Evolutionary conservation across 2,329 filamentous ascomycete species (phyloP), one percentile per base, ranked within the genome.

Genomic region (Pestalotiopsis fici): DNA sequence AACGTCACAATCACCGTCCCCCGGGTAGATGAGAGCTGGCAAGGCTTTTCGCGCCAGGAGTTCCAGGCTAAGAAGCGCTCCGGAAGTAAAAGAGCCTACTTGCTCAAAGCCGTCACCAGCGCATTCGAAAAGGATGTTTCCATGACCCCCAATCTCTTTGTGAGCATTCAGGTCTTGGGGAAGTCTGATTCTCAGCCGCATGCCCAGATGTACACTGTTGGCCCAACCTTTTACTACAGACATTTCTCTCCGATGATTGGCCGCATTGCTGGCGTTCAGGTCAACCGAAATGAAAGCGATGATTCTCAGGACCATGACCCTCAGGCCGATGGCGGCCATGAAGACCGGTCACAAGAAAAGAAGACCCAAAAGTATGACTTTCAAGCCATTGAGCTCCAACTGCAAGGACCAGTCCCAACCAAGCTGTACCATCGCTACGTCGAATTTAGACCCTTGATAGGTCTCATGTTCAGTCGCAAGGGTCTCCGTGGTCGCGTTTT

Each of bases 201-300:
- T 84, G 93, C 76, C 73, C 91, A 83, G 74, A 86, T 93, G 77
- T 97, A 94, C 78, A 98, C 95, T 0, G 73, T 96, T 37, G 94
- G 92, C 0, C 93, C 94, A 12, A 79, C 90, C 82, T 75, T 73
- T 59, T 97, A 90, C 88, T 91, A 92, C 70, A 93, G 93, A 73
- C 95, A 98, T 78, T 95, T 91, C 75, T 97, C 93, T 70, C 94
- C 95, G 3, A 87, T 98, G 83, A 93, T 98, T 69, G 95, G 95
- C 3, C 88, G 94, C 57, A 80, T 98, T 65, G 87, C 91, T 2
- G 93, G 93, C 3, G 90, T 89, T 13, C 93, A 91, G 76, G 88
- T 91, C 75, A 86, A 89, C 75, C 81, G 84, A 77, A 83, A 91
- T 74, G 85, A 90, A 74, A 77, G 85, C 12, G 78, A 85, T 5